Conservation (phyloP, 305 asterid species). For the Fraxinus paxiana region DNA sequence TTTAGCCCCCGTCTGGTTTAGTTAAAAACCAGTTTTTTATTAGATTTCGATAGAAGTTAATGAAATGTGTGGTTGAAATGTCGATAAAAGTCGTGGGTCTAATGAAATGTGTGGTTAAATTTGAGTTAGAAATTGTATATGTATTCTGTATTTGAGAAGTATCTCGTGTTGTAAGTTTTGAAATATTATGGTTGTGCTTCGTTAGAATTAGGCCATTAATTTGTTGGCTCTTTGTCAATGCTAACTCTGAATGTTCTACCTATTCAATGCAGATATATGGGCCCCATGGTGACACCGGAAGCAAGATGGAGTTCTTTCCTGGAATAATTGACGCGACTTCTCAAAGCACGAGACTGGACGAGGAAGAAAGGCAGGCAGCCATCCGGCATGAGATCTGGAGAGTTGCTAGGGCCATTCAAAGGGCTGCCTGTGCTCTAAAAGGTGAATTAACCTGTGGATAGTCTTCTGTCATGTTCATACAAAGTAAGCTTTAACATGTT, state of each 20-base stretch:
- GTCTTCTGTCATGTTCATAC: not conserved
- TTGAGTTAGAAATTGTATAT: not conserved
- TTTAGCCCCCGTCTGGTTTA: not conserved
- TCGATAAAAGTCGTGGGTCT: no score
- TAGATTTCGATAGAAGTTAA: not conserved
- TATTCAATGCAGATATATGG: slow-evolving; percentile 65
- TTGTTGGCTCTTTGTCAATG: not conserved
- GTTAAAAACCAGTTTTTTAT: not conserved
- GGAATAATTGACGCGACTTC: slow-evolving; percentile 56
- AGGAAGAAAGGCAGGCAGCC: slow-evolving; percentile 30
- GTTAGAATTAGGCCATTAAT: not conserved
- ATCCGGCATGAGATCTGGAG: slow-evolving; percentile 80
- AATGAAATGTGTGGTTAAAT: not conserved
- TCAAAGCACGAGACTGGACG: slow-evolving; percentile 15
- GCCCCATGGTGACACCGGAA: slow-evolving; percentile 43
- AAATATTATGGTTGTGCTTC: not conserved
- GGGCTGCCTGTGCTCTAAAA: slow-evolving; percentile 58
- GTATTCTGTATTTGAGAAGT: not conserved
- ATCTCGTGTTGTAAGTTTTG: not conserved
- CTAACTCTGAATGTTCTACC: not conserved
- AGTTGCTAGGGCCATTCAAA: slow-evolving; percentile 71
- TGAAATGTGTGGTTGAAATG: not conserved
- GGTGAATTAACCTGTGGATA: slow-evolving; percentile 47
- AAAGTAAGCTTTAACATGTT: not conserved
- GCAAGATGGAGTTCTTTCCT: slow-evolving; percentile 61